phyloP scores from a whole-genome alignment of 805 yeast species.

The Scheffersomyces lignosus region DNA sequence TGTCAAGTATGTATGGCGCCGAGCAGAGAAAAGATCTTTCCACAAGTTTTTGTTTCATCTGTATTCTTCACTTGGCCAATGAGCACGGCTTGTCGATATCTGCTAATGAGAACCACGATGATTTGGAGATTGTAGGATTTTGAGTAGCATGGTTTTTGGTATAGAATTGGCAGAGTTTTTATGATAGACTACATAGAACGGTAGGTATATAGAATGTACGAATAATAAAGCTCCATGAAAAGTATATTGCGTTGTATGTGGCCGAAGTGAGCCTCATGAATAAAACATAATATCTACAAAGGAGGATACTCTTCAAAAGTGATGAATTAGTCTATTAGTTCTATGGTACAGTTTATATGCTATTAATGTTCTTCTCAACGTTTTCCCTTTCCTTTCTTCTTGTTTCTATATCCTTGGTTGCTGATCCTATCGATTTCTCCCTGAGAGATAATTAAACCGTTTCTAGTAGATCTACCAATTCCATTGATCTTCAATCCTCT shows the following conservation, averaged over 20 bases:
- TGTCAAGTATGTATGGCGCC: conserved; percentile 52
- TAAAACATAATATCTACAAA: no score
- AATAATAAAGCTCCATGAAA: no score
- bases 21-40: conserved; percentile 67
- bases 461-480: conserved; percentile 74
- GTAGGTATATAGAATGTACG: no score
- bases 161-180: no score
- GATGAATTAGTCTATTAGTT: no score
- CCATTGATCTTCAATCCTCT: conserved; percentile 77
- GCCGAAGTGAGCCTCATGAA: no score
- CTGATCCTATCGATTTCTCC: conserved; percentile 58
- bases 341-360: no score
- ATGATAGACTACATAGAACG: no score
- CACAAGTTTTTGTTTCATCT: conserved; percentile 82
- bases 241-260: no score
- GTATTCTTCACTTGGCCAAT: conserved; percentile 81
- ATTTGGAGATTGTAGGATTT: conserved; percentile 28
- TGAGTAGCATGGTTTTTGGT: no score
- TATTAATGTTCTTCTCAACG: conserved; percentile 3
- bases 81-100: conserved; percentile 70
- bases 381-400: conserved; percentile 8
- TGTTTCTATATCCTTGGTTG: conserved; percentile 10
- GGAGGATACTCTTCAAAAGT: no score
- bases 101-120: conserved; percentile 44
- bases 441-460: conserved; percentile 73